These are phyloP conservation scores for Myxozyma nipponensis DNA, from an alignment of 805 yeast species.

Conservation along the genomic window DNA sequence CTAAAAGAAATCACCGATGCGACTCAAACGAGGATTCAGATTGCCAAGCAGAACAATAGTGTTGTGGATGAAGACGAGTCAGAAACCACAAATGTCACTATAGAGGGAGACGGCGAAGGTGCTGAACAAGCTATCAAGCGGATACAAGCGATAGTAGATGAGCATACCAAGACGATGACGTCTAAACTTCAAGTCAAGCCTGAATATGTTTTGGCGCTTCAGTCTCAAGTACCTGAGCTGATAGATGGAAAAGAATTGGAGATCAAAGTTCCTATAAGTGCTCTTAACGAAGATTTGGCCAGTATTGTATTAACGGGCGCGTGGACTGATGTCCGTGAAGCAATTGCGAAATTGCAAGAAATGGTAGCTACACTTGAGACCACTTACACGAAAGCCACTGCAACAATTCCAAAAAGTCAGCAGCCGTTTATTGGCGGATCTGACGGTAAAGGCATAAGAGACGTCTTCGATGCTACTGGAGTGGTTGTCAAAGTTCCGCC, in stretches of 20 bases:
- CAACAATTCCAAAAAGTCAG: conserved; percentile 59
- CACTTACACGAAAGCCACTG: conserved; percentile 51
- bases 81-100: conserved; percentile 54
- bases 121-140: conserved; percentile 66
- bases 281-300: conserved; percentile 36
- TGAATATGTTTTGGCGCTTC: conserved; percentile 35
- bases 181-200: conserved; percentile 28
- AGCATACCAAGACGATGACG: conserved; percentile 35
- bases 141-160: conserved; percentile 69
- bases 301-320: conserved; percentile 63
- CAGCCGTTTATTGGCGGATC: conserved; percentile 56
- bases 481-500: conserved; percentile 44
- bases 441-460: conserved; percentile 41
- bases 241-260: conserved; percentile 33
- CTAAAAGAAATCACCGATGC: conserved; percentile 73
- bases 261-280: conserved; percentile 24
- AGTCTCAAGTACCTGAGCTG: conserved; percentile 37
- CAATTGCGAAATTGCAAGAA: conserved; percentile 50
- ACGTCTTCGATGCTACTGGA: conserved; percentile 34
- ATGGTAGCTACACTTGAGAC: conserved; percentile 45
- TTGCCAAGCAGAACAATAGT: conserved; percentile 41
- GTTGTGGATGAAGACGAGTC: conserved; percentile 51
- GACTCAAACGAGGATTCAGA: conserved; percentile 66
- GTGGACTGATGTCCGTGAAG: conserved; percentile 57
- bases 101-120: conserved; percentile 84